A percentile compares a stretch with the other conserved stretches of the same genome.
phyloP scores from a whole-genome alignment of 495 filamentous ascomycete species.

The Penicillium herquei region DNA sequence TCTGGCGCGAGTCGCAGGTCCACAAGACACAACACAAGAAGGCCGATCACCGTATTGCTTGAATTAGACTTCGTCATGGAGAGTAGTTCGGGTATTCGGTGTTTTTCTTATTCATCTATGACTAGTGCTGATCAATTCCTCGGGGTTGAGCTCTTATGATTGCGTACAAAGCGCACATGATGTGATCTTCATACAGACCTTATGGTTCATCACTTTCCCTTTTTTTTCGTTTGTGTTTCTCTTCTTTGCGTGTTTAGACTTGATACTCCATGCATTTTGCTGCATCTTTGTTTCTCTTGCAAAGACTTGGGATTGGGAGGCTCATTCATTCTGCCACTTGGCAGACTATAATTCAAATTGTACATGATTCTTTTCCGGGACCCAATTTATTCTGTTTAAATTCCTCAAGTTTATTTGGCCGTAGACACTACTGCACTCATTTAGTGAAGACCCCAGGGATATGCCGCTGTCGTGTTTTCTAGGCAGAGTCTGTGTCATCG shows the following conservation, averaged over 20 bases:
- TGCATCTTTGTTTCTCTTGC: not conserved
- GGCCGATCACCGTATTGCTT: constrained; percentile 37
- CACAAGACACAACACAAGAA: constrained; percentile 30
- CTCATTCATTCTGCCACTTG: not conserved
- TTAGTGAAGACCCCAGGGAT: too few relatives aligned
- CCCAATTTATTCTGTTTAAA: not conserved
- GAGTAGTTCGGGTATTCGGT: not conserved
- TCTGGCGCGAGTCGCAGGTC: constrained; percentile 60
- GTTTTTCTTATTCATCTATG: not conserved
- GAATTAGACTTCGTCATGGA: not conserved
- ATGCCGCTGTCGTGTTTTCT: too few relatives aligned
- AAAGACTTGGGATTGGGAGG: not conserved
- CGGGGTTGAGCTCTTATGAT: not conserved
- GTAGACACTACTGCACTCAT: too few relatives aligned
- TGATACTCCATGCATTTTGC: constrained; percentile 13
- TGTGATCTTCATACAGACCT: not conserved
- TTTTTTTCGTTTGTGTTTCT: not conserved
- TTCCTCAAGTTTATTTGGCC: not conserved
- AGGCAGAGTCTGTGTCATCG: too few relatives aligned
- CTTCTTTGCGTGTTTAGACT: constrained; percentile 8
- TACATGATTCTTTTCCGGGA: not conserved
- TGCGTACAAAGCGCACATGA: not conserved
- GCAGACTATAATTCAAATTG: not conserved
- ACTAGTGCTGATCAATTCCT: not conserved
- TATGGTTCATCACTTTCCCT: not conserved